Conservation (phyloP, 805 yeast genomes). For the Ogataea wickerhamii region DNA sequence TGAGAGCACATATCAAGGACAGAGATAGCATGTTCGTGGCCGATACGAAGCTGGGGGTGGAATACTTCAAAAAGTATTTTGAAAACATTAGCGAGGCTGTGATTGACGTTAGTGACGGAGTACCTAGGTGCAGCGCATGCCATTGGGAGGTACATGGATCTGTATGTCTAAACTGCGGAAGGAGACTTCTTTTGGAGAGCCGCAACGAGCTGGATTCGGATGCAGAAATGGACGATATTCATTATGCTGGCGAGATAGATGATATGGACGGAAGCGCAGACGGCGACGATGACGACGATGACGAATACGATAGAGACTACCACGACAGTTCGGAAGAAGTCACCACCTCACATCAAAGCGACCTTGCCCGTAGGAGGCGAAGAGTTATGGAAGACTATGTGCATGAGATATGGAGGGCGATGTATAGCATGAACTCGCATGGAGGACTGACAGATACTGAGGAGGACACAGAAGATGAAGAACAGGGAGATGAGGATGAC, state of each 20-base stretch:
- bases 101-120: constrained; percentile 65
- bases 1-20: constrained; percentile 28
- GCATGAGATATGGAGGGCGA: constrained; percentile 1
- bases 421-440: constrained; percentile 1
- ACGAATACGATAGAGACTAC: neutral
- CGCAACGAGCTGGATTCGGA: constrained; percentile 5
- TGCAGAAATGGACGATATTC: constrained; percentile 5
- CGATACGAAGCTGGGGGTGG: constrained; percentile 33
- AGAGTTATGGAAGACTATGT: constrained; percentile 1
- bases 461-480: constrained; percentile 3
- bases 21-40: constrained; percentile 35
- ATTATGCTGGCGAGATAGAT: constrained; percentile 5
- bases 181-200: constrained; percentile 35
- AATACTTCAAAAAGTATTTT: constrained; percentile 50
- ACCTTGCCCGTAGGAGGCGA: neutral
- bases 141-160: constrained; percentile 76
- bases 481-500: constrained; percentile 10
- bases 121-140: constrained; percentile 69
- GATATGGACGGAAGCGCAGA: constrained; percentile 10
- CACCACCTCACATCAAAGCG: neutral
- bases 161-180: constrained; percentile 66
- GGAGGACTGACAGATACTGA: neutral
- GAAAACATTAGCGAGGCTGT: constrained; percentile 46
- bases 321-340: neutral
- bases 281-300: constrained; percentile 10